Percentiles rank a stretch among this genome's conserved stretches.
Evolutionary conservation across 106 monocot genomes (phyloP).

Genomic region (Dioscorea alata): DNA sequence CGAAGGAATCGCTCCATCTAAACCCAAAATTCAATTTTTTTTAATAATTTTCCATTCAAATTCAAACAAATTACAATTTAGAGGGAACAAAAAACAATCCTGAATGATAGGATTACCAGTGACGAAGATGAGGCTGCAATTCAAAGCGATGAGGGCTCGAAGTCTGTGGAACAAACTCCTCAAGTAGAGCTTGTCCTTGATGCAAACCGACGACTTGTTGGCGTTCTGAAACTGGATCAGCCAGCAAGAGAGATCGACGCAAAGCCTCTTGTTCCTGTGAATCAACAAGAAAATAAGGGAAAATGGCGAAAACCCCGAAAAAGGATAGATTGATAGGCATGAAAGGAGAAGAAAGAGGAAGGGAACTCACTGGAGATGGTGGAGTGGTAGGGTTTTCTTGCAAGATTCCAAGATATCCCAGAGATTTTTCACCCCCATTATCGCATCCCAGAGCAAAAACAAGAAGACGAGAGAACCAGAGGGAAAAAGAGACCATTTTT

Average conservation of each 20-base stretch:
- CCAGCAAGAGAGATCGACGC: slow-evolving; percentile 95
- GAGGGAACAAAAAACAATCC: background rate
- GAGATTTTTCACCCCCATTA: slow-evolving; percentile 88
- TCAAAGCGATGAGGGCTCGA: slow-evolving; percentile 80
- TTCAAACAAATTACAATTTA: background rate
- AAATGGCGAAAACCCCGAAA: background rate
- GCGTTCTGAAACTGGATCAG: slow-evolving; percentile 63
- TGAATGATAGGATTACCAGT: slow-evolving; percentile 31
- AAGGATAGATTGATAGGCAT: background rate
- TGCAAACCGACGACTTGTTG: slow-evolving; percentile 22
- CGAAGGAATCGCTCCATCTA: slow-evolving; percentile 92
- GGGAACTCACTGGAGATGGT: slow-evolving; percentile 71
- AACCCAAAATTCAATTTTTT: background rate
- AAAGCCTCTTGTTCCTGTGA: slow-evolving; percentile 82
- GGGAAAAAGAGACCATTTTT: background rate
- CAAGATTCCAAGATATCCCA: slow-evolving; percentile 97
- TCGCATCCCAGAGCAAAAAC: background rate
- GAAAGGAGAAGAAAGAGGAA: background rate
- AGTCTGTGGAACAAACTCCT: slow-evolving; percentile 71
- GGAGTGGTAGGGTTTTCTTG: slow-evolving; percentile 93
- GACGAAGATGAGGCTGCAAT: slow-evolving; percentile 79
- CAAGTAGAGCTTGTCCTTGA: slow-evolving; percentile 71
- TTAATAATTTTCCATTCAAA: background rate
- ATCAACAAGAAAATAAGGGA: background rate
- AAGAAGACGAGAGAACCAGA: background rate